Base-by-base conservation (phyloP, 1,139 yeast species). In the Meyerozyma guilliermondii region DNA sequence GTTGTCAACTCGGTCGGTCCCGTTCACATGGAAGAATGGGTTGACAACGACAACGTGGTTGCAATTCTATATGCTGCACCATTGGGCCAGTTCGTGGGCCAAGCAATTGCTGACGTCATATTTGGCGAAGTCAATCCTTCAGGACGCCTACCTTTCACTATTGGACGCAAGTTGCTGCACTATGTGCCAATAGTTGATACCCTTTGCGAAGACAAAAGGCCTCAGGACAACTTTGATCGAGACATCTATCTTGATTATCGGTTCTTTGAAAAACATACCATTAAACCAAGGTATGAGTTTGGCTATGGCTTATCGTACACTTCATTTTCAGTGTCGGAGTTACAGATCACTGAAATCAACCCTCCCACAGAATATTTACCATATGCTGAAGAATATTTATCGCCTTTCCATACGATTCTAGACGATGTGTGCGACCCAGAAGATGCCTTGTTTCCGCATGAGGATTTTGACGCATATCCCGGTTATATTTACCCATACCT, bases 61-160 rank as follows among this genome's bases (percentile, higher is more conserved):
- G 85, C 74, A 1, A 81, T 80, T 4, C 45, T 81, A 16, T 78
- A 66, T 53, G 65, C 80, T 6, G 73, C 81, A 10, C 83, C 84
- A 5, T 67, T 76, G 42, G 86, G 86, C 20, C 83, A 81, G 54
- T 78, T 64, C 48, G 65, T 63, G 26, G 76, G 75, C 2, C 59
- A 64, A 42, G 73, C 74, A 1, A 52, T 70, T 23, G 66, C 73
- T 2, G 74, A 70, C 41, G 68, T 70, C 0, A 49, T 70, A 11
- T 81, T 79, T 60, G 87, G 87, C 1, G 81, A 76, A 35, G 66
- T 63, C 18, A 77, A 77, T 49, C 86, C 86, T 7, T 76, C 82
- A 17, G 87, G 86, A 3, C 72, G 76, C 49, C 64, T 81, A 39
- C 85, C 87, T 0, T 80, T 80, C 51, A 80, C 86, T 1, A 71